phyloP scores from a whole-genome alignment of 495 filamentous ascomycete species.

The Podospora bellae-mahoneyi region DNA sequence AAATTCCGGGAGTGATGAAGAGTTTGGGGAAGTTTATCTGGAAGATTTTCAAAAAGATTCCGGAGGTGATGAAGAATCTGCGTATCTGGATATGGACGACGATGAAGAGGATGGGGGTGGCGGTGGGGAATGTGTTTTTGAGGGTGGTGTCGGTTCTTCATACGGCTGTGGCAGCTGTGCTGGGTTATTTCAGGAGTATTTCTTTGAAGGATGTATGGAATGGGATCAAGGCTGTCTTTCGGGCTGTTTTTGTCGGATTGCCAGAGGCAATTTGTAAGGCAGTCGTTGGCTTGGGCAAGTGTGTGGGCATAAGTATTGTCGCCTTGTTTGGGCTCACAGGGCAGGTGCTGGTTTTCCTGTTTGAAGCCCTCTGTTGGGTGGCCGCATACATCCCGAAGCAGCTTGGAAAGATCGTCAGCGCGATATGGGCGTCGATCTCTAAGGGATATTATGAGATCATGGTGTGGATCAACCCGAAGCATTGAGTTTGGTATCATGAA shows the following conservation, averaged over 20 bases:
- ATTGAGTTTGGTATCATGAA: slow-evolving; percentile 10
- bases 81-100: slow-evolving; percentile 34
- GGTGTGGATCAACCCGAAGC: slow-evolving; percentile 44
- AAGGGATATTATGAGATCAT: slow-evolving; percentile 39
- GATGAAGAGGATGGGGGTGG: slow-evolving; percentile 28
- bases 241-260: slow-evolving; percentile 34
- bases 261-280: slow-evolving; percentile 31
- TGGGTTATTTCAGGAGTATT: slow-evolving; percentile 37
- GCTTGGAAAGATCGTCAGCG: slow-evolving; percentile 32
- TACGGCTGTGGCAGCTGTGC: slow-evolving; percentile 34
- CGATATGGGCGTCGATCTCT: slow-evolving; percentile 31
- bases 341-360: slow-evolving; percentile 28
- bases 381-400: slow-evolving; percentile 36
- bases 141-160: slow-evolving; percentile 35
- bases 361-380: slow-evolving; percentile 27
- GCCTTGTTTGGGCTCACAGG: slow-evolving; percentile 34
- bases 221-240: slow-evolving; percentile 31
- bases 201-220: slow-evolving; percentile 41
- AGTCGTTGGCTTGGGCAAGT: slow-evolving; percentile 25
- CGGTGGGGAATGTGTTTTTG: slow-evolving; percentile 28
- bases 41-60: slow-evolving; percentile 31
- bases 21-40: slow-evolving; percentile 19
- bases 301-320: slow-evolving; percentile 26
- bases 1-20: slow-evolving; percentile 22
- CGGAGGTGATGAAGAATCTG: slow-evolving; percentile 29